These are phyloP conservation scores for Simplicillium sp. DNA, from an alignment of 2,329 filamentous ascomycete genomes.

Conservation along the genomic window DNA sequence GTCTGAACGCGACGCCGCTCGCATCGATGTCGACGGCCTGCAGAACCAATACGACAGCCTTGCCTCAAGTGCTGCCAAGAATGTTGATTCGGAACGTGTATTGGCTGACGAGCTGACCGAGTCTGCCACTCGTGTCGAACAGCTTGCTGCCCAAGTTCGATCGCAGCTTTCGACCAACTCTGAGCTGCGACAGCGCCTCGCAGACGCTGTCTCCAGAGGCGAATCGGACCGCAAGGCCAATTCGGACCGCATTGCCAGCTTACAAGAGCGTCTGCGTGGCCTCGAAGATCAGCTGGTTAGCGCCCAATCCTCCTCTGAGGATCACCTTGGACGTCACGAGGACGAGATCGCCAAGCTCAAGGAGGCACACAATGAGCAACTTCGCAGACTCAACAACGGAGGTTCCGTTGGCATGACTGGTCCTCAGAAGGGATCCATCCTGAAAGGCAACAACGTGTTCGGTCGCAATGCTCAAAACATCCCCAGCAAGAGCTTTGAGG, in stretches of 20 bases:
- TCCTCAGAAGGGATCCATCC: conserved; percentile 21
- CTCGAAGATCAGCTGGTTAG: conserved; percentile 78
- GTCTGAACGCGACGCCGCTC: conserved; percentile 63
- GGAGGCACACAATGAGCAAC: conserved; percentile 66
- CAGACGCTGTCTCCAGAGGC: conserved; percentile 71
- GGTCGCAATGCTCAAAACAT: conserved; percentile 32
- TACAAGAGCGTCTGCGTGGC: conserved; percentile 70
- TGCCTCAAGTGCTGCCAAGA: conserved; percentile 44
- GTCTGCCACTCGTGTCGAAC: conserved; percentile 69
- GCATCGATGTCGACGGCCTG: conserved; percentile 53
- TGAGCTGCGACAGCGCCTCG: conserved; percentile 64
- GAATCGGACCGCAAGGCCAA: conserved; percentile 76
- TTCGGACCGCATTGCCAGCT: conserved; percentile 69
- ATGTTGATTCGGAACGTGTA: conserved; percentile 50
- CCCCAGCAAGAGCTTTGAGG: conserved; percentile 57
- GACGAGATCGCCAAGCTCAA: conserved; percentile 70
- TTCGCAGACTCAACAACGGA: conserved; percentile 58
- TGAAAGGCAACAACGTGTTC: conserved; percentile 18
- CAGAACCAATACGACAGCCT: conserved; percentile 51
- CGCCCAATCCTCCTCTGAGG: conserved; percentile 81
- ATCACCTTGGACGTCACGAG: conserved; percentile 73
- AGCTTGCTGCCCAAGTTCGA: conserved; percentile 69
- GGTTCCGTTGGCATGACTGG: conserved; percentile 22
- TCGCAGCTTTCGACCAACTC: conserved; percentile 73
- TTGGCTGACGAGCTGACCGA: conserved; percentile 62